These are phyloP conservation scores for Xylaria sp. DNA, from an alignment of 2,329 filamentous ascomycete species.

Conservation along the genomic window DNA sequence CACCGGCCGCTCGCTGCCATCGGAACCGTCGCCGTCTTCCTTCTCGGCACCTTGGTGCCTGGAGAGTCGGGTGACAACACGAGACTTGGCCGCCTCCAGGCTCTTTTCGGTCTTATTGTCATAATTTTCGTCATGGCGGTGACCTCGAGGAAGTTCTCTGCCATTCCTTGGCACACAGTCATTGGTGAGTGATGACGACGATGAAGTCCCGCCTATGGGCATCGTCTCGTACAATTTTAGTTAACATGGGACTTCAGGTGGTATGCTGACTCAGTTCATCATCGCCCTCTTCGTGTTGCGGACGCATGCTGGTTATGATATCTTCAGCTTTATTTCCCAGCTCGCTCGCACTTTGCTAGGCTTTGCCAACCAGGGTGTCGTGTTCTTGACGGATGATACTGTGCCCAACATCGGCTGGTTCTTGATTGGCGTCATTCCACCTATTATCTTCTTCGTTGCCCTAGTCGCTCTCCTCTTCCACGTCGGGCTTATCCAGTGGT, in stretches of 20 bases:
- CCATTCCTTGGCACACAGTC: slow-evolving; percentile 79
- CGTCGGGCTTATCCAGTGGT: slow-evolving; percentile 86
- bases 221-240: not conserved
- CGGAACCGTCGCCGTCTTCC: slow-evolving; percentile 75
- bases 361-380: slow-evolving; percentile 78
- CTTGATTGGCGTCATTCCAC: slow-evolving; percentile 81
- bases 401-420: slow-evolving; percentile 69
- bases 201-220: slow-evolving; percentile 11
- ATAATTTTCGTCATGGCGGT: slow-evolving; percentile 74
- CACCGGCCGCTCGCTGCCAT: slow-evolving; percentile 71
- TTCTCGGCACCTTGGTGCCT: slow-evolving; percentile 82
- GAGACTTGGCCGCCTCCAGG: slow-evolving; percentile 81
- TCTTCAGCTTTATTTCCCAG: slow-evolving; percentile 87
- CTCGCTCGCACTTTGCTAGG: slow-evolving; percentile 79
- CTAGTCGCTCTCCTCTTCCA: slow-evolving; percentile 90
- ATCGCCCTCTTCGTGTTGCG: slow-evolving; percentile 89
- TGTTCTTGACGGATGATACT: slow-evolving; percentile 71
- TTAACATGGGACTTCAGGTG: slow-evolving; percentile 55
- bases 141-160: slow-evolving; percentile 76
- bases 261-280: slow-evolving; percentile 89
- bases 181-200: slow-evolving; percentile 60
- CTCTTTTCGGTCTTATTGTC: slow-evolving; percentile 79
- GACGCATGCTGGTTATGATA: slow-evolving; percentile 83
- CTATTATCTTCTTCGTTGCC: slow-evolving; percentile 96
- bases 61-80: slow-evolving; percentile 80